These are phyloP conservation scores for Pyrenophora seminiperda DNA, from an alignment of 2,329 filamentous ascomycete species.

Conservation along the genomic window DNA sequence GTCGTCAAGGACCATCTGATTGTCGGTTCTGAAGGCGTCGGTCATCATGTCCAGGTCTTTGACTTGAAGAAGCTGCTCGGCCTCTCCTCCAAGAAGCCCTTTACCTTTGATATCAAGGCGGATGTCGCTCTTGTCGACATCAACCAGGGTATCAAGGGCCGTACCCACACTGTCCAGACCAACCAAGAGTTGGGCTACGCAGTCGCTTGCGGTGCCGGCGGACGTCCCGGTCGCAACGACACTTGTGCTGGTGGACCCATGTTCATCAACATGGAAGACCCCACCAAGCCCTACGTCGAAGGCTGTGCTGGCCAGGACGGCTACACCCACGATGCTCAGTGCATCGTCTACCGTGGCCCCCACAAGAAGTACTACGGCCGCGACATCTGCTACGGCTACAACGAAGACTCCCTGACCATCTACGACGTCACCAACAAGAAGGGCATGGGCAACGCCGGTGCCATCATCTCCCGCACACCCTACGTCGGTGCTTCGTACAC, in stretches of 20 bases:
- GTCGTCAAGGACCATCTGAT: conserved; percentile 49
- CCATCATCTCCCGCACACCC: conserved; percentile 60
- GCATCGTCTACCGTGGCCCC: conserved; percentile 61
- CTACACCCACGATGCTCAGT: conserved; percentile 67
- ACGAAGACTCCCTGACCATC: conserved; percentile 60
- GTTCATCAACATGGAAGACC: conserved; percentile 63
- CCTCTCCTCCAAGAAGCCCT: conserved; percentile 40
- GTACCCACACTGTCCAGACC: conserved; percentile 45
- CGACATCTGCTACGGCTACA: conserved; percentile 64
- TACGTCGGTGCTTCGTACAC: conserved; percentile 63
- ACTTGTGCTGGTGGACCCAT: conserved; percentile 60
- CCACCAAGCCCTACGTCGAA: conserved; percentile 51
- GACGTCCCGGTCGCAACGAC: conserved; percentile 36
- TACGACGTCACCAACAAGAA: conserved; percentile 60
- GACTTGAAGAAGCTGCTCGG: conserved; percentile 57
- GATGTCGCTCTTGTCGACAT: conserved; percentile 41
- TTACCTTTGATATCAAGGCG: conserved; percentile 35
- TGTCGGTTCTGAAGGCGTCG: conserved; percentile 47
- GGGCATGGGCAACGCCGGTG: conserved; percentile 57
- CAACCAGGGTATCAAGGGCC: conserved; percentile 32
- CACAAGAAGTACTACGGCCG: conserved; percentile 56
- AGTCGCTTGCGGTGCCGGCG: conserved; percentile 42
- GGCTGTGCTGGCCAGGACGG: conserved; percentile 62
- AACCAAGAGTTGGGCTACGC: conserved; percentile 45
- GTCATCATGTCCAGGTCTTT: conserved; percentile 66